Conservation (phyloP, 2,329 filamentous ascomycete genomes). For the Colletotrichum sp. region DNA sequence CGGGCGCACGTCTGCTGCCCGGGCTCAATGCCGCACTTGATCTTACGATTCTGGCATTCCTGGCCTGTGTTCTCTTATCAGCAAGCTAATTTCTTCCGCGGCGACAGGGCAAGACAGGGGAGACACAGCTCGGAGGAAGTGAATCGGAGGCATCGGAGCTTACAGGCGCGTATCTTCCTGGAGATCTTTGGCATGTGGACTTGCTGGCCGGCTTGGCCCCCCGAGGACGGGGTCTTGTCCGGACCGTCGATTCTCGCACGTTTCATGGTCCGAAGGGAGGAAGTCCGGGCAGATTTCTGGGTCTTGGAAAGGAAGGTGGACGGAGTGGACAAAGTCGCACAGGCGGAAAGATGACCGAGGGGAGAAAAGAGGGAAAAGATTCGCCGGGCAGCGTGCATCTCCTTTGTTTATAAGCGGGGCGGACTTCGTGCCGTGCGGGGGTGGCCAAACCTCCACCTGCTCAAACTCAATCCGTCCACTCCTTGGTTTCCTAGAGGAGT, state of each 20-base stretch:
- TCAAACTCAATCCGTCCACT: background rate
- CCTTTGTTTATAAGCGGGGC: slow-evolving; percentile 22
- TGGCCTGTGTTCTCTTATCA: slow-evolving; percentile 27
- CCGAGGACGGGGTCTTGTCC: slow-evolving; percentile 19
- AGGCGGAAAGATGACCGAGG: slow-evolving; percentile 19
- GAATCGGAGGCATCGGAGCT: slow-evolving; percentile 14
- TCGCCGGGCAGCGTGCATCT: background rate
- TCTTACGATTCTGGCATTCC: slow-evolving; percentile 59
- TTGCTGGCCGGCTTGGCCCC: background rate
- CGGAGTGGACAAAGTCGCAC: slow-evolving; percentile 8
- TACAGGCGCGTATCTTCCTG: slow-evolving; percentile 36
- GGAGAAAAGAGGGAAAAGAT: slow-evolving; percentile 14
- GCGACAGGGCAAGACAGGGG: background rate
- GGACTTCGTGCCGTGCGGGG: slow-evolving; percentile 22
- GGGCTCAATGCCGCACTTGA: slow-evolving; percentile 55
- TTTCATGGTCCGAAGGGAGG: slow-evolving; percentile 16
- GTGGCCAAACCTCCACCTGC: background rate
- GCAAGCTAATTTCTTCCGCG: background rate
- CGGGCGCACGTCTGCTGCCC: slow-evolving; percentile 52
- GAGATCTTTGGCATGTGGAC: slow-evolving; percentile 32
- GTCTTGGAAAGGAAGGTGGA: slow-evolving; percentile 5
- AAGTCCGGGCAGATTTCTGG: slow-evolving; percentile 17
- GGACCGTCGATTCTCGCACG: slow-evolving; percentile 17
- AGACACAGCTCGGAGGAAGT: background rate
- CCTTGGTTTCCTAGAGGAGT: background rate